phyloP scores from a whole-genome alignment of 1,139 yeast genomes.

The Neolecta irregularis region DNA sequence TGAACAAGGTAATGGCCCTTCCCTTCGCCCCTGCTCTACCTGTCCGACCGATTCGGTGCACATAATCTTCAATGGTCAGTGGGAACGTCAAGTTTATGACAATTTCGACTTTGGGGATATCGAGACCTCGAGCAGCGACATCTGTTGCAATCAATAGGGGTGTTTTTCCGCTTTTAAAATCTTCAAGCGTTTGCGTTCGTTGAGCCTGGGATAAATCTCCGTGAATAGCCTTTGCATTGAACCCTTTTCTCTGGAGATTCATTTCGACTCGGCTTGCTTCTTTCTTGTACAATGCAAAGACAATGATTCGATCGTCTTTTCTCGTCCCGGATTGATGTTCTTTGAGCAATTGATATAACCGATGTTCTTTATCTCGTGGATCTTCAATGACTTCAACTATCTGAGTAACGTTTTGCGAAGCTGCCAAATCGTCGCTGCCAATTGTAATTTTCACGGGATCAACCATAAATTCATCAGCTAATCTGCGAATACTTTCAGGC shows the following conservation, averaged over 20 bases:
- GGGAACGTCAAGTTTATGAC: conserved; percentile 96
- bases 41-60: conserved; percentile 95
- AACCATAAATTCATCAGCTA: conserved; percentile 71
- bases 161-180: conserved; percentile 68
- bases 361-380: conserved; percentile 65
- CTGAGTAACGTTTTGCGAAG: conserved; percentile 52
- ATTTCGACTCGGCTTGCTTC: conserved; percentile 88
- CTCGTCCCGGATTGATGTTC: conserved; percentile 53
- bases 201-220: conserved; percentile 90
- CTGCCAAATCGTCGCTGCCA: conserved; percentile 67
- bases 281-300: conserved; percentile 88
- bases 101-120: conserved; percentile 90
- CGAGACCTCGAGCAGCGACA: conserved; percentile 97
- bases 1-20: conserved; percentile 83
- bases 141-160: conserved; percentile 83
- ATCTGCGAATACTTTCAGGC: conserved; percentile 85
- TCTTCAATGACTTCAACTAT: conserved; percentile 74
- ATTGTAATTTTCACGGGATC: conserved; percentile 75
- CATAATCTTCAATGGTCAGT: conserved; percentile 91
- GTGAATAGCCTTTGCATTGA: conserved; percentile 78
- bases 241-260: conserved; percentile 55
- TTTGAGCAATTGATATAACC: conserved; percentile 51
- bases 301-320: conserved; percentile 60
- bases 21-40: conserved; percentile 98
- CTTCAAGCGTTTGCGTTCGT: conserved; percentile 72